A percentile compares a stretch with the other conserved stretches of the same genome.
phyloP scores from a whole-genome alignment of 441 rosid species.

The Kokia cookei region DNA sequence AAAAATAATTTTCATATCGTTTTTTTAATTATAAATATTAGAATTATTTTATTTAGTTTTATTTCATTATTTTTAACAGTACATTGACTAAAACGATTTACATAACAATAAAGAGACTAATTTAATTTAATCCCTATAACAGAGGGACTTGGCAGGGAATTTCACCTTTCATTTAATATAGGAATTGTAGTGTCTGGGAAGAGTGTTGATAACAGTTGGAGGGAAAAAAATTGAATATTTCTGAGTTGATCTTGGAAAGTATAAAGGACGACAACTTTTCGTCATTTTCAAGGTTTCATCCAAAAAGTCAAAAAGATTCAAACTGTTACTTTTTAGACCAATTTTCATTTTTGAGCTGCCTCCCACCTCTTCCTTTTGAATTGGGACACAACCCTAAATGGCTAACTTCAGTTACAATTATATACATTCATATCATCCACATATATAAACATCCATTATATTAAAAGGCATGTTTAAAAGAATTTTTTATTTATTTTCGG shows the following conservation, averaged over 20 bases:
- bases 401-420: too few relatives aligned
- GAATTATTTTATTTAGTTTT: too few relatives aligned
- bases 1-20: too few relatives aligned
- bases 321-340: slow-evolving; percentile 2
- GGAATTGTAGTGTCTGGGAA: not conserved
- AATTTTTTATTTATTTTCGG: too few relatives aligned
- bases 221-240: not conserved
- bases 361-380: slow-evolving; percentile 8
- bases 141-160: too few relatives aligned
- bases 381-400: not conserved
- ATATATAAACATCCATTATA: not conserved
- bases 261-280: not conserved
- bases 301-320: slow-evolving; percentile 14
- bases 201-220: not conserved
- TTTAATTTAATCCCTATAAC: too few relatives aligned
- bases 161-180: too few relatives aligned
- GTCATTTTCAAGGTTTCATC: slow-evolving; percentile 1
- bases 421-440: too few relatives aligned
- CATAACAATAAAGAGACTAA: too few relatives aligned
- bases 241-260: not conserved
- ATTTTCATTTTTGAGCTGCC: not conserved
- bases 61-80: too few relatives aligned
- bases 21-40: too few relatives aligned
- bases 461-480: not conserved
- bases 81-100: too few relatives aligned